Evolutionary conservation across 163 green algal species (phyloP).

Genomic region (Chloroidium sp.): DNA sequence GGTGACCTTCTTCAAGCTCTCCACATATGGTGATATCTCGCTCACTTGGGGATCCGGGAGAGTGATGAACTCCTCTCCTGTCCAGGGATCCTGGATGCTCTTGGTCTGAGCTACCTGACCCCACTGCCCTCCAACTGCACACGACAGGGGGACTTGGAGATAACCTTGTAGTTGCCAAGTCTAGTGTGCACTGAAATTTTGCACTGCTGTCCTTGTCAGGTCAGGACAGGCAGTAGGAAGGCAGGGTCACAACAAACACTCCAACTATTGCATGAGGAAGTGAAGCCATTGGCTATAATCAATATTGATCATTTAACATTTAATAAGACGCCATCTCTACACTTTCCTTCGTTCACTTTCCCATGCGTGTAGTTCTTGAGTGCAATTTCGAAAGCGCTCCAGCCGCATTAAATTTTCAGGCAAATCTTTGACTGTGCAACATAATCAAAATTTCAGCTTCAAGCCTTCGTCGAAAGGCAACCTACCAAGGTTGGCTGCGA

Average conservation of each 20-base stretch:
- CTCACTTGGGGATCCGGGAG: conserved; percentile 72
- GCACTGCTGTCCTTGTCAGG: neutral
- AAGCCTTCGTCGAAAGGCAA: neutral
- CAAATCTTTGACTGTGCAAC: neutral
- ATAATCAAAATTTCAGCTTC: neutral
- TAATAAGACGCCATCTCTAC: neutral
- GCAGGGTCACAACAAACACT: neutral
- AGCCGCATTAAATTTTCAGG: neutral
- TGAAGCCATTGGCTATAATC: neutral
- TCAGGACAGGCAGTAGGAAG: neutral
- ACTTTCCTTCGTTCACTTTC: neutral
- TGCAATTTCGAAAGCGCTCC: neutral
- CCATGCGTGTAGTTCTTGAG: neutral
- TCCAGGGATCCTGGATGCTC: conserved; percentile 78
- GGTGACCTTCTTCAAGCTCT: conserved; percentile 53
- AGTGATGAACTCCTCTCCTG: conserved; percentile 82
- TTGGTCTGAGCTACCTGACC: conserved; percentile 20
- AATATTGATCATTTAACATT: neutral
- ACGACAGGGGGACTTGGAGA: neutral
- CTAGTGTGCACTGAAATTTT: too few relatives aligned
- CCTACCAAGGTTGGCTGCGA: conserved; percentile 52
- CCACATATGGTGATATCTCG: conserved; percentile 67
- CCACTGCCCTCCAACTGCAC: conserved; percentile 62
- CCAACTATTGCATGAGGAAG: neutral
- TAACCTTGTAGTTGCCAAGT: neutral